Conservation (phyloP, 306 rosid genomes). For the Astragalus membranaceus region DNA sequence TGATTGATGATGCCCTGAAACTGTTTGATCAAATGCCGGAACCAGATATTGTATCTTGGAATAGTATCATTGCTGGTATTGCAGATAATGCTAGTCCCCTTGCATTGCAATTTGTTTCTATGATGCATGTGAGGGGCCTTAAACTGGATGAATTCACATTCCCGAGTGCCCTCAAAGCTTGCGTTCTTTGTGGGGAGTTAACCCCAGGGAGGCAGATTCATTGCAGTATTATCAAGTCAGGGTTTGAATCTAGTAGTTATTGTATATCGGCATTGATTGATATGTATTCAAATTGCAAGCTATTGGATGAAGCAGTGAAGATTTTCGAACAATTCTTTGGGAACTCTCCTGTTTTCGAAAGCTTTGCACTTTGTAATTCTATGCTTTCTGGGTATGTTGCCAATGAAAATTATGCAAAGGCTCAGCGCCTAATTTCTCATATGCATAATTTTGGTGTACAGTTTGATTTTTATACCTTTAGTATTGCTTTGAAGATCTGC, state of each 20-base stretch:
- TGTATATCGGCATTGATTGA: slow-evolving; percentile 69
- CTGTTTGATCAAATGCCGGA: slow-evolving; percentile 56
- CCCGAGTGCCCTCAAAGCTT: slow-evolving; percentile 63
- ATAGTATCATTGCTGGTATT: slow-evolving; percentile 73
- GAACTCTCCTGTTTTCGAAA: slow-evolving; percentile 25
- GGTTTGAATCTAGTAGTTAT: slow-evolving; percentile 54
- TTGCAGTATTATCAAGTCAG: slow-evolving; percentile 46
- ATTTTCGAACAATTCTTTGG: slow-evolving; percentile 41
- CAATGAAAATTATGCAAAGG: slow-evolving; percentile 37
- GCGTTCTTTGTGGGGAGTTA: slow-evolving; percentile 34
- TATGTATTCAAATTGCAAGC: slow-evolving; percentile 68
- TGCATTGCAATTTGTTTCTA: slow-evolving; percentile 45
- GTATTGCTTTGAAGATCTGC: slow-evolving; percentile 64
- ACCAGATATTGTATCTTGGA: slow-evolving; percentile 66
- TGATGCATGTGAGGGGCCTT: slow-evolving; percentile 57
- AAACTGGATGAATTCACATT: slow-evolving; percentile 64
- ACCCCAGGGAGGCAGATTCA: slow-evolving; percentile 61
- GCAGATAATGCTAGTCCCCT: slow-evolving; percentile 32
- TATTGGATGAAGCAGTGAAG: slow-evolving; percentile 41
- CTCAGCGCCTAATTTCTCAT: slow-evolving; percentile 39
- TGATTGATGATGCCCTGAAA: slow-evolving; percentile 52
- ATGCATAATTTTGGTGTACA: slow-evolving; percentile 41
- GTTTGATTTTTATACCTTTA: slow-evolving; percentile 63
- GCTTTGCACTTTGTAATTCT: slow-evolving; percentile 68
- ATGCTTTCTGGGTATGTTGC: slow-evolving; percentile 74